A percentile compares a stretch with the other conserved stretches of the same genome.
Evolutionary conservation across 768 basidiomycete genomes (phyloP).

Genomic region (Peribolospora baueri): DNA sequence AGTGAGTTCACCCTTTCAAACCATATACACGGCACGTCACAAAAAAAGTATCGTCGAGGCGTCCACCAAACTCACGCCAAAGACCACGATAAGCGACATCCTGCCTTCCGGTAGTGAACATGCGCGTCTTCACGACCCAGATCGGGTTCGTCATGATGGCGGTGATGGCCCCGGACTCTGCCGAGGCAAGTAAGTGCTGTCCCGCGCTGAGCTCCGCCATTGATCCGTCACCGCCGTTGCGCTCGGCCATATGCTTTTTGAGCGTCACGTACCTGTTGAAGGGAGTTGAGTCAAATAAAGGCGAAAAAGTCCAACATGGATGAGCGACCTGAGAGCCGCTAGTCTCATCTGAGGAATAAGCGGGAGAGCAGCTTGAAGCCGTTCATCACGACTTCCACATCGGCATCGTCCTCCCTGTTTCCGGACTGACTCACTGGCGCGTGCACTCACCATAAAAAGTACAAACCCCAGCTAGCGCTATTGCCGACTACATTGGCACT

Average conservation of each 20-base stretch:
- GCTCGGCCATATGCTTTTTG: slow-evolving; percentile 45
- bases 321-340: too few species aligned
- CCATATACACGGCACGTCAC: too few species aligned
- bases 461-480: slow-evolving; percentile 87
- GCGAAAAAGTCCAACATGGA: too few species aligned
- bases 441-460: slow-evolving; percentile 74
- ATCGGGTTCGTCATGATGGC: slow-evolving; percentile 89
- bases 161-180: slow-evolving; percentile 83
- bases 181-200: slow-evolving; percentile 65
- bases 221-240: slow-evolving; percentile 30
- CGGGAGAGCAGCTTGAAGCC: too few species aligned
- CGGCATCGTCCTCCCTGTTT: too few species aligned
- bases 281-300: background rate
- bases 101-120: slow-evolving; percentile 57
- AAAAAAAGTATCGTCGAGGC: background rate
- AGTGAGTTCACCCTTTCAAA: too few species aligned
- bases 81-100: slow-evolving; percentile 40
- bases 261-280: slow-evolving; percentile 63
- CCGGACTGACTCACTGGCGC: too few species aligned
- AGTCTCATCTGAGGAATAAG: too few species aligned
- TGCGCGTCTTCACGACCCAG: slow-evolving; percentile 91
- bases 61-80: background rate
- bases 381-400: too few species aligned
- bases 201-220: slow-evolving; percentile 43
- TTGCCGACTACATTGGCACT: slow-evolving; percentile 81